Percentiles rank a stretch among this genome's conserved stretches.
Conservation (phyloP, 495 filamentous ascomycete genomes). For the Aspergillus indologenus region DNA sequence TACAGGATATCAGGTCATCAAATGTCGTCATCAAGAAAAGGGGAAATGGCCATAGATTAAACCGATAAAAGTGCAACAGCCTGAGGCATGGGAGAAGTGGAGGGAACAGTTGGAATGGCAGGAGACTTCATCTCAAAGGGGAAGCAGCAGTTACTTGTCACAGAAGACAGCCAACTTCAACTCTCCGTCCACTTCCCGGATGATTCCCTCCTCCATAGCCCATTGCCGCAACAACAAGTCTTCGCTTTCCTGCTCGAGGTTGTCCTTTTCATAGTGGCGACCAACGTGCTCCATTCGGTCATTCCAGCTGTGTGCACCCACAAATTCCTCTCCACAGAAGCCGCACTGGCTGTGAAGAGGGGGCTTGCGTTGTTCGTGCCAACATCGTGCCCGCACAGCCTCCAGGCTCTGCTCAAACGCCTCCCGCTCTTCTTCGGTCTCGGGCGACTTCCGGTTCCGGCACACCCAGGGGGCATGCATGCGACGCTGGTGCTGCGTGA, state of each 20-base stretch:
- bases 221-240: constrained; percentile 51
- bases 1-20: constrained; percentile 6
- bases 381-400: constrained; percentile 55
- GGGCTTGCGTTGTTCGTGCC: constrained; percentile 54
- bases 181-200: constrained; percentile 10
- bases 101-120: background rate
- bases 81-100: background rate
- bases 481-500: constrained; percentile 88
- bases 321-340: constrained; percentile 62
- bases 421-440: constrained; percentile 37
- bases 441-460: constrained; percentile 39
- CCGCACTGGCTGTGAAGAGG: constrained; percentile 65
- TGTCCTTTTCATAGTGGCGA: constrained; percentile 65
- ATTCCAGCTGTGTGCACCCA: constrained; percentile 68
- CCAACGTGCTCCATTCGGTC: constrained; percentile 89
- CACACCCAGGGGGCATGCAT: constrained; percentile 68
- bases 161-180: constrained; percentile 17
- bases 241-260: constrained; percentile 31
- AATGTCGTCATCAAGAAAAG: background rate
- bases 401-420: constrained; percentile 45
- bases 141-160: constrained; percentile 8
- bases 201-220: constrained; percentile 49
- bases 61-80: background rate
- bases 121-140: background rate
- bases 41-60: background rate